phyloP scores from a whole-genome alignment of 2,329 filamentous ascomycete species.

The Eurotiales sp. region DNA sequence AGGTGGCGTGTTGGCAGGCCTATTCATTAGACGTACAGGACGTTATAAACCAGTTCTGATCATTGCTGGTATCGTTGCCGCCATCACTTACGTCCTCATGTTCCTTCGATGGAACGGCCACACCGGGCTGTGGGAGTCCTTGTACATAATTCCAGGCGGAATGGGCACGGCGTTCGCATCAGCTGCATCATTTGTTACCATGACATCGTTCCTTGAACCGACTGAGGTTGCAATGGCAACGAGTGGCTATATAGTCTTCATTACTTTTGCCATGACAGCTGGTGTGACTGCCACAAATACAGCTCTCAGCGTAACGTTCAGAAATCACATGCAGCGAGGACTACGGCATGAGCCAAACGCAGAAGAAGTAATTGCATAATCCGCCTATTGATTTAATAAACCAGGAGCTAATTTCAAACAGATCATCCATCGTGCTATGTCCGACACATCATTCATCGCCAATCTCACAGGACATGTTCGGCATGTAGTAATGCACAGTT shows the following conservation, averaged over 20 bases:
- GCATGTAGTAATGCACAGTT: slow-evolving; percentile 27
- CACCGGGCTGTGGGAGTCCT: slow-evolving; percentile 53
- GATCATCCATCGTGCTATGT: slow-evolving; percentile 41
- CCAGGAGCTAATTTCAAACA: slow-evolving; percentile 21
- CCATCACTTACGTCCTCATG: slow-evolving; percentile 51
- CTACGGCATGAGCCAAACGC: slow-evolving; percentile 18
- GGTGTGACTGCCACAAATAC: slow-evolving; percentile 39
- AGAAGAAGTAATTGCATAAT: slow-evolving; percentile 18
- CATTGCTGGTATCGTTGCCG: slow-evolving; percentile 48
- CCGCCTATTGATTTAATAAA: slow-evolving; percentile 9
- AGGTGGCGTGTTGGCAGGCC: slow-evolving; percentile 59
- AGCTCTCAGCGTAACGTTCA: slow-evolving; percentile 34
- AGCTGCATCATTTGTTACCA: slow-evolving; percentile 47
- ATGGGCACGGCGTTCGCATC: slow-evolving; percentile 49
- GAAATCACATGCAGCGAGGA: slow-evolving; percentile 26
- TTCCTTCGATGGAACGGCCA: slow-evolving; percentile 57
- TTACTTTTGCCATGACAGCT: slow-evolving; percentile 41
- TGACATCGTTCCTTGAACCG: slow-evolving; percentile 46
- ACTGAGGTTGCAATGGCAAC: slow-evolving; percentile 49
- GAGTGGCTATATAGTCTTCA: slow-evolving; percentile 45
- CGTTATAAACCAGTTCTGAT: slow-evolving; percentile 56
- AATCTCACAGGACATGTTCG: slow-evolving; percentile 23
- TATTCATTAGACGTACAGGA: slow-evolving; percentile 56
- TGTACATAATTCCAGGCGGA: slow-evolving; percentile 59
- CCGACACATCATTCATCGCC: slow-evolving; percentile 40